These are phyloP conservation scores for Aspergillus coremiiformis DNA, from an alignment of 495 filamentous ascomycete species.

Conservation along the genomic window DNA sequence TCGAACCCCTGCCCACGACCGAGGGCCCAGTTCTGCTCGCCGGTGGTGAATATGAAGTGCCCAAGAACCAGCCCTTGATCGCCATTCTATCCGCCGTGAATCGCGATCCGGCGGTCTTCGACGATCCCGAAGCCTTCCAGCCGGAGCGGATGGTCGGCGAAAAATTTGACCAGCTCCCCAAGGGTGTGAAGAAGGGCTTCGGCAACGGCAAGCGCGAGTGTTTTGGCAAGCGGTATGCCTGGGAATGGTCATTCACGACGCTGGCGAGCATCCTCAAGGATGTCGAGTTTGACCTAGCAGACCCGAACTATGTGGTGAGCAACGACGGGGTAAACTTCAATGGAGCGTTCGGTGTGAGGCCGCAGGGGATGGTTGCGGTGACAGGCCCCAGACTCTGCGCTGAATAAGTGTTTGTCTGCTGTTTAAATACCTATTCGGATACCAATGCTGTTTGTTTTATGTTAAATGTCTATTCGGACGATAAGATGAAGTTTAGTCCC, in stretches of 20 bases:
- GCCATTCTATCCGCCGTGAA: slow-evolving; percentile 58
- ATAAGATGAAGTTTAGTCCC: neutral
- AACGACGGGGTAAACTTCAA: slow-evolving; percentile 27
- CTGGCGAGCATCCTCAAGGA: slow-evolving; percentile 37
- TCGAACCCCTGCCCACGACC: slow-evolving; percentile 44
- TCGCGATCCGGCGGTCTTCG: slow-evolving; percentile 60
- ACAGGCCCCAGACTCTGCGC: slow-evolving; percentile 6
- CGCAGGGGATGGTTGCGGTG: slow-evolving; percentile 24
- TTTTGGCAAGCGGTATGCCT: slow-evolving; percentile 58
- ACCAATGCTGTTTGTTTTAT: neutral
- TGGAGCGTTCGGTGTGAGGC: slow-evolving; percentile 35
- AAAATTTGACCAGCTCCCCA: slow-evolving; percentile 50
- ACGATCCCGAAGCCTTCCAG: slow-evolving; percentile 55
- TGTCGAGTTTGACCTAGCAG: slow-evolving; percentile 37
- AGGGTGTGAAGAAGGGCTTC: slow-evolving; percentile 57
- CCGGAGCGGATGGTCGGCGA: slow-evolving; percentile 66
- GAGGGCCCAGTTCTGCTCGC: slow-evolving; percentile 44
- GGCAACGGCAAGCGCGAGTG: slow-evolving; percentile 66
- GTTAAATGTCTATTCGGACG: neutral
- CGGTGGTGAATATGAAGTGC: slow-evolving; percentile 61
- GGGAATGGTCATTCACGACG: slow-evolving; percentile 46
- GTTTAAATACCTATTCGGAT: neutral
- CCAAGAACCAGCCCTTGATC: slow-evolving; percentile 53
- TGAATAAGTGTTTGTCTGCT: neutral
- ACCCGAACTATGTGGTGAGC: slow-evolving; percentile 26